These are phyloP conservation scores for Jamesozyma lodderae DNA, from an alignment of 805 yeast species.

Conservation along the genomic window DNA sequence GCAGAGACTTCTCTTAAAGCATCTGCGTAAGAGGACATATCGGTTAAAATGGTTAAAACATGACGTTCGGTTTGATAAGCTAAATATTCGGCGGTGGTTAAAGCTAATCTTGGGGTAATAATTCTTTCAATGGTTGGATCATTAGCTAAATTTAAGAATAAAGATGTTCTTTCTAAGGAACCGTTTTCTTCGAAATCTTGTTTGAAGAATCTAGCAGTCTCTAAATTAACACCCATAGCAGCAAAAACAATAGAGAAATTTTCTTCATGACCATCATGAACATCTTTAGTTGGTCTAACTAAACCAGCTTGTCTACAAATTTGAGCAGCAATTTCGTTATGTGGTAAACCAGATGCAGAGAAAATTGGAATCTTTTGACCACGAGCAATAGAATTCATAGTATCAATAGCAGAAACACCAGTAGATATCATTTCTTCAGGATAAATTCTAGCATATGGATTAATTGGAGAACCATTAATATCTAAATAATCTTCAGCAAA, in stretches of 20 bases:
- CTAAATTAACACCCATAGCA: conserved; percentile 99
- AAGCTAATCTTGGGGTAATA: conserved; percentile 96
- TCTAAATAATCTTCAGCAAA: conserved; percentile 98
- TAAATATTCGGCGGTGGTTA: conserved; percentile 96
- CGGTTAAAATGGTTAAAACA: conserved; percentile 94
- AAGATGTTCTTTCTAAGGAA: conserved; percentile 92
- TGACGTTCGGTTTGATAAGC: conserved; percentile 99
- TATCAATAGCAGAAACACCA: conserved; percentile 96
- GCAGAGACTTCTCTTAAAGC: conserved; percentile 99
- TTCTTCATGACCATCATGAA: conserved; percentile 99
- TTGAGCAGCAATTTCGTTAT: conserved; percentile 99
- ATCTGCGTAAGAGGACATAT: conserved; percentile 99
- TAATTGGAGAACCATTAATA: conserved; percentile 97
- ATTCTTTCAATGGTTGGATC: conserved; percentile 99
- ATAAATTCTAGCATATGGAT: conserved; percentile 95
- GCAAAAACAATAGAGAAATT: conserved; percentile 98
- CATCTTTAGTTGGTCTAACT: conserved; percentile 98
- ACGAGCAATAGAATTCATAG: conserved; percentile 99
- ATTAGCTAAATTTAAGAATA: conserved; percentile 94
- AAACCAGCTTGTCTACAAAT: conserved; percentile 99
- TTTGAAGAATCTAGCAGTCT: conserved; percentile 95
- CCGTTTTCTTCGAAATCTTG: conserved; percentile 99
- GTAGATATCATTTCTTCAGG: conserved; percentile 99
- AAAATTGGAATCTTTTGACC: conserved; percentile 99
- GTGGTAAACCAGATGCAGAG: conserved; percentile 98